Evolutionary conservation across 1,139 yeast species (phyloP).

Genomic region (Yamadazyma buinensis): DNA sequence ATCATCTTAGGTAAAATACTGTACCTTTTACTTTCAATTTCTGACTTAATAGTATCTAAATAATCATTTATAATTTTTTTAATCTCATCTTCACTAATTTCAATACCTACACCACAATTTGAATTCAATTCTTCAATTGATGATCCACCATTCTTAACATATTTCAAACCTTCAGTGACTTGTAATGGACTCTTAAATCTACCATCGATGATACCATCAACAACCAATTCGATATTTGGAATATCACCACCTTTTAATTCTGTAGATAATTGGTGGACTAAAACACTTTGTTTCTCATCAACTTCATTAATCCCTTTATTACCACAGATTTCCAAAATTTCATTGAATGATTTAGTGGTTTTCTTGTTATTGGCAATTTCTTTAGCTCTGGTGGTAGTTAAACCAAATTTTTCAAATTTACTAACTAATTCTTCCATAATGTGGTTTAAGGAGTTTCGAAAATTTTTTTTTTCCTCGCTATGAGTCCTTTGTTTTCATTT

Average conservation of each 20-base stretch:
- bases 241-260: constrained; percentile 48
- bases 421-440: constrained; percentile 27
- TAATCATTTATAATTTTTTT: constrained; percentile 54
- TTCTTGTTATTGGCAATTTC: constrained; percentile 84
- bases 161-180: constrained; percentile 77
- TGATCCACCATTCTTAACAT: constrained; percentile 45
- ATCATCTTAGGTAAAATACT: constrained; percentile 69
- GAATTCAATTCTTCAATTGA: constrained; percentile 46
- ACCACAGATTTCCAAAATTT: constrained; percentile 38
- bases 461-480: no score
- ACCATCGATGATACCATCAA: constrained; percentile 60
- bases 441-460: no score
- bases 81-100: constrained; percentile 63
- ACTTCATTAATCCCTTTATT: constrained; percentile 26
- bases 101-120: constrained; percentile 80
- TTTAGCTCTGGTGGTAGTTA: constrained; percentile 63
- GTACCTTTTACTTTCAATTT: constrained; percentile 70
- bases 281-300: constrained; percentile 52
- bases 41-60: constrained; percentile 53
- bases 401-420: constrained; percentile 60
- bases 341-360: constrained; percentile 65
- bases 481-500: no score
- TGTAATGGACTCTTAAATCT: constrained; percentile 67
- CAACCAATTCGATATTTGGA: constrained; percentile 46
- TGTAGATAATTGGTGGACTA: constrained; percentile 76